phyloP scores from a whole-genome alignment of 352 stramenopile species.

The Pythium plurisporium region DNA sequence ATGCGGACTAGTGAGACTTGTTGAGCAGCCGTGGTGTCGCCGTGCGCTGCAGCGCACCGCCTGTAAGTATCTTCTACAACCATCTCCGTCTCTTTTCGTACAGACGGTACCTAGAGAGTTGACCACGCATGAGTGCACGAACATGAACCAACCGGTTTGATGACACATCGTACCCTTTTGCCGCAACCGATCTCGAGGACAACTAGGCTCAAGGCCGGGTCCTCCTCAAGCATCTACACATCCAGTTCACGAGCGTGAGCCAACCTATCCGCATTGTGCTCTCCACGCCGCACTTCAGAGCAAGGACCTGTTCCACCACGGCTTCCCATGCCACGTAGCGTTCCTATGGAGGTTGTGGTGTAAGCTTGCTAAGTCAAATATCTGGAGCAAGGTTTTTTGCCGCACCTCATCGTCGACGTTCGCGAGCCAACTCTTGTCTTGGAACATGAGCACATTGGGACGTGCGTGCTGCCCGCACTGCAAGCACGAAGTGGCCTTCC shows the following conservation, averaged over 20 bases:
- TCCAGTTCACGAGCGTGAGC: too few species aligned
- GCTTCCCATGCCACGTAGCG: conserved; percentile 75
- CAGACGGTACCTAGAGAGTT: conserved; percentile 60
- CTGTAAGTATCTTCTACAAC: conserved; percentile 69
- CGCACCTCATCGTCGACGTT: conserved; percentile 62
- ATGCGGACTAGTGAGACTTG: conserved; percentile 71
- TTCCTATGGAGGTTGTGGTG: conserved; percentile 24
- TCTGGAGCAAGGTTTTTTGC: neutral
- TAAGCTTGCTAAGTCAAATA: neutral
- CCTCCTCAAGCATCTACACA: conserved; percentile 74
- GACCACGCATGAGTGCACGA: neutral
- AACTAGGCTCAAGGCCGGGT: conserved; percentile 55
- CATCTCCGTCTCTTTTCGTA: conserved; percentile 77
- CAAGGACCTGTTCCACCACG: conserved; percentile 55
- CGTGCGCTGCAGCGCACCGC: conserved; percentile 25
- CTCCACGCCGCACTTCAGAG: too few species aligned
- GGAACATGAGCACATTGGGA: conserved; percentile 91
- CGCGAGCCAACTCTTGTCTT: conserved; percentile 79
- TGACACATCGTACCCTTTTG: conserved; percentile 52
- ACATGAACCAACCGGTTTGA: too few species aligned
- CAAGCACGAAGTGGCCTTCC: conserved; percentile 33
- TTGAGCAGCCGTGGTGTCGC: neutral
- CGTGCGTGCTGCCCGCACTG: conserved; percentile 61
- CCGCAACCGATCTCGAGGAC: conserved; percentile 84
- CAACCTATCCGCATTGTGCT: too few species aligned